Base-by-base conservation (phyloP, 331 rosid species). In the Phaseolus coccineus region DNA sequence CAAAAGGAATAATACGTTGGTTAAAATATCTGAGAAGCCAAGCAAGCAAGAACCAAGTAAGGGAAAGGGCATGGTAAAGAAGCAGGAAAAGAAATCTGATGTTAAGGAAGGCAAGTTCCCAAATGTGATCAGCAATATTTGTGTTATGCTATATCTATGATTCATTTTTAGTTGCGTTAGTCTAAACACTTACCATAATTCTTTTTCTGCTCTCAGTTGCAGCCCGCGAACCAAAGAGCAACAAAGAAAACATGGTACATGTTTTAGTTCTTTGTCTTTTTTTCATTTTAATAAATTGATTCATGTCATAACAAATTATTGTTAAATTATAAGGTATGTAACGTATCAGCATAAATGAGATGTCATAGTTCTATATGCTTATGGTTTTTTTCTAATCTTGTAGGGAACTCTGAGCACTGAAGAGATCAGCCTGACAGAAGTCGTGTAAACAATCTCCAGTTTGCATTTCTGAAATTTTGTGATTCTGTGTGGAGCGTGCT, bases 231-330 rank as follows among this genome's bases (percentile, higher is more conserved):
- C 31, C 80, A 63, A 77, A 74, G 77, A 90, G 85, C 74, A 86
- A 91, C 91, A 92, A 94, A 92, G 97, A 94, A 85, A 94, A 94
- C 69, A 74, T 85, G 97, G 98, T 92, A 19, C 22, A 19, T 19
- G 22, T 19, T 19, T 19, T 19, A 19, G 22, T 19, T 19, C 22
- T n/a, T n/a, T 19, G 22, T 19, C 22, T 19, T 19, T 19, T 19
- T 19, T 19, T 19, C 22, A 19, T 19, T 19, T 19, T 19, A 19
- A 19, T 19, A 19, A 19, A 19, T 19, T 19, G 22, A 19, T 19
- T 19, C 22, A 19, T 19, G 22, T 19, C 22, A 19, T 19, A 19
- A 19, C 22, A 19, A 19, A 19, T 19, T 19, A 19, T 19, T 19
- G 22, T 19, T 19, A 19, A 19, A 19, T 19, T 19, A 19, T 19